Evolutionary conservation across 805 yeast genomes (phyloP), one percentile per base, ranked within the genome.

Genomic region (Metschnikowia noctiluminum): DNA sequence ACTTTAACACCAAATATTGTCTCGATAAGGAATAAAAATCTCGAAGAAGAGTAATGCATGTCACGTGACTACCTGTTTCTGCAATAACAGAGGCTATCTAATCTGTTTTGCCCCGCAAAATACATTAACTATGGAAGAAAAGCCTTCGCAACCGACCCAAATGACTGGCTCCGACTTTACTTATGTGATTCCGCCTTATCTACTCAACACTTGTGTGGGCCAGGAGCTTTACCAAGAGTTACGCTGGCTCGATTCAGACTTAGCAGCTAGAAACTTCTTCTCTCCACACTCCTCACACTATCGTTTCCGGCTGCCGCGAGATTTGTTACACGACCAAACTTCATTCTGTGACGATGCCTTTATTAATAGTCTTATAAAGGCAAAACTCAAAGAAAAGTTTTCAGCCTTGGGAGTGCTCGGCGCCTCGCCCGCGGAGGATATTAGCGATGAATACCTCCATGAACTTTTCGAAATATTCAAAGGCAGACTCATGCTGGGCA

Each of bases 171-270:
- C 48, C 26, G 58, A 57, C 30, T 48, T 57, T 43, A 59, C 62
- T 13, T 69, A 71, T 52, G 59, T 70, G 26, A 69, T 73, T 12
- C 78, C 78, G 8, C 78, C 78, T 9, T 73, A 73, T 53, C 59
- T 73, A 35, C 67, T 73, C 14, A 59, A 70, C 43, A 67, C 76
- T 6, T 62, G 69, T 38, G 52, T 62, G 15, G 78, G 78, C 1
- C 63, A 64, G 6, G 57, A 58, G 42, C 57, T 70, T 12, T 64
- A 67, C 44, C 55, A 57, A 43, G 59, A 62, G 31, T 52, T 71
- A 32, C 44, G 52, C 26, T 42, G 45, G 34, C 43, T 55, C 36
- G 62, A 65, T 48, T 61, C 59, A 13, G 60, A 59, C 30, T 57
- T 70, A 51, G 65, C 62, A 6, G 42, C 46, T 31, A 44, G 55